Base-by-base conservation (phyloP, 2,329 filamentous ascomycete genomes). In the Aspergillus pseudonomiae region DNA sequence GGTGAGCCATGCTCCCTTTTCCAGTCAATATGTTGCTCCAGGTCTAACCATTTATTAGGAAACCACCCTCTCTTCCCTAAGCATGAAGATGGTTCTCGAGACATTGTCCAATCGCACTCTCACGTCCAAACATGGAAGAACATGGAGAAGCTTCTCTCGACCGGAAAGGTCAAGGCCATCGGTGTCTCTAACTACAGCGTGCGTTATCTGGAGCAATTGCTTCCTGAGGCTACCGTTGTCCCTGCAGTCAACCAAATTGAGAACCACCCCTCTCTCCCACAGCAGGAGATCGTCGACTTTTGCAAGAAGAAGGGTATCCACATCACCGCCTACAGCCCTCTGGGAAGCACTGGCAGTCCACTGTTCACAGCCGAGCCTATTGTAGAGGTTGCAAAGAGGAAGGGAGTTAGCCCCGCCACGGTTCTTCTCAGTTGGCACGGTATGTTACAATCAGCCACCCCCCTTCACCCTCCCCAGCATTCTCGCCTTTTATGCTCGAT, bases 191-290 rank as follows among this genome's bases (percentile, higher is more conserved):
- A 89, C 79, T 88, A 83, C 76, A 85, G 82, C 39, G 77, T 81
- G 46, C 71, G 77, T n/a, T 82, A 82, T 56, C 82, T 89, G 41
- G 79, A 88, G 69, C 75, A 84, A 60, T 79, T 89, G 24, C 78
- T 86, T 28, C 67, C 77, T 73, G 86, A 87, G 6, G 88, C 88
- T 57, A 85, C 84, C 69, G 75, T 90, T 64, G 74, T 81, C 3
- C 92, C 92, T 0, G 88, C 86, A 7, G 85, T 91, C 65, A 94
- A 94, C 80, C 91, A 95, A 82, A 91, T 94, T 73, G 91, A 94
- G 80, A 89, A 86, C 72, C 90, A 95, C 77, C 91, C 91, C 0
- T 92, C 92, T 53, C 77, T 87, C 16, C 85, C 83, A 41, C 86
- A 88, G 68, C 75, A 80, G 62, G 81, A 84, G 60, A 83, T 83